A percentile compares a stretch with the other conserved stretches of the same genome.
Conservation (phyloP, 495 filamentous ascomycete species). For the Lepraria neglecta region DNA sequence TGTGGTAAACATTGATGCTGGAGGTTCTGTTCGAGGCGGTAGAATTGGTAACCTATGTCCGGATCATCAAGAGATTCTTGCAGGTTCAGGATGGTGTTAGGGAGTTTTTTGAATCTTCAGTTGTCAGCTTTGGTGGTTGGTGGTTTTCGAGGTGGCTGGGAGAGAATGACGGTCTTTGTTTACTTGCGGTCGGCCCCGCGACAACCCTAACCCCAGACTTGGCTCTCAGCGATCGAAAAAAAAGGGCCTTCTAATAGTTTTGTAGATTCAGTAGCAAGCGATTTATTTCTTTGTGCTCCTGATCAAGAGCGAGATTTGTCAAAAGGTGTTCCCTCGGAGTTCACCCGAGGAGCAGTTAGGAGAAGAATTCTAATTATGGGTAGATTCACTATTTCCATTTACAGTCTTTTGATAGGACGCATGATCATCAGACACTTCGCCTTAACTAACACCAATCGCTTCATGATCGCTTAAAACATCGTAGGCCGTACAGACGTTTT, state of each 20-base stretch:
- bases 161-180: slow-evolving; percentile 10
- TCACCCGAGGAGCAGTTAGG: background rate
- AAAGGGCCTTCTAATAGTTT: background rate
- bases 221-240: background rate
- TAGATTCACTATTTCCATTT: slow-evolving; percentile 8
- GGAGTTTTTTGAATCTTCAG: background rate
- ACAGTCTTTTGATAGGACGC: background rate
- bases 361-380: background rate
- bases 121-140: background rate
- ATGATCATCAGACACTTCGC: background rate
- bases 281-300: too few relatives aligned
- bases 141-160: slow-evolving; percentile 15
- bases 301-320: too few relatives aligned
- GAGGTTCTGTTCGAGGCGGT: background rate
- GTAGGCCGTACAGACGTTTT: slow-evolving; percentile 13
- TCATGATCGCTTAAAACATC: background rate
- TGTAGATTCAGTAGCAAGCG: background rate
- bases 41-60: background rate
- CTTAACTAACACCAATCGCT: slow-evolving; percentile 3
- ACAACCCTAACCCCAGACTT: background rate
- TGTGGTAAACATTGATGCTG: background rate
- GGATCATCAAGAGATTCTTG: too few relatives aligned
- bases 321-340: too few relatives aligned
- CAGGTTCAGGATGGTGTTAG: background rate
- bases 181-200: slow-evolving; percentile 10